Percentiles rank a stretch among this genome's conserved stretches.
Conservation (phyloP, 2,329 filamentous ascomycete species). For the Aureobasidium sp. region DNA sequence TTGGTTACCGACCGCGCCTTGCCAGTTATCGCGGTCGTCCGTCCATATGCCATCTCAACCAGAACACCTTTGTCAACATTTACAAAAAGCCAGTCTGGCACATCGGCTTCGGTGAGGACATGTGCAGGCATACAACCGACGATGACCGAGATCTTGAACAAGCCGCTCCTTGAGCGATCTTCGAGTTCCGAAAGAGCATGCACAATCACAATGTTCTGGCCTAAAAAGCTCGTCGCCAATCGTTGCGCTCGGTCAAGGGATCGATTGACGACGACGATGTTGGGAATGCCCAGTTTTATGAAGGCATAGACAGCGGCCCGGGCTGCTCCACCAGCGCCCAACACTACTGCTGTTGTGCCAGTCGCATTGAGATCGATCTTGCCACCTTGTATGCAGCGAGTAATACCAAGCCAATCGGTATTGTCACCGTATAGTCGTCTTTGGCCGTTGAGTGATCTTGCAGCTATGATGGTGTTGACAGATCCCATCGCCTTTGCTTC, state of each 20-base stretch:
- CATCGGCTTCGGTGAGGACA: not conserved
- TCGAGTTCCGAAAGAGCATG: not conserved
- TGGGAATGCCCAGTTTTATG: not conserved
- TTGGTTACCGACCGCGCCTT: not conserved
- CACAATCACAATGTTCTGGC: not conserved
- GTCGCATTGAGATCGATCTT: not conserved
- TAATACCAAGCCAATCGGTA: slow-evolving; percentile 2
- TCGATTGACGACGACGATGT: not conserved
- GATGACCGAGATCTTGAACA: not conserved
- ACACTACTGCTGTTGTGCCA: not conserved
- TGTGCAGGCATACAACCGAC: not conserved
- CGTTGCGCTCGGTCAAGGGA: not conserved
- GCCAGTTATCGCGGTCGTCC: not conserved
- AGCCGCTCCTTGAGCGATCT: not conserved
- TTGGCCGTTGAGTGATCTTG: not conserved
- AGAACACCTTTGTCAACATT: not conserved
- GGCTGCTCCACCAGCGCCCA: slow-evolving; percentile 2
- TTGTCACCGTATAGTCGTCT: not conserved
- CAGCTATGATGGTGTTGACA: not conserved
- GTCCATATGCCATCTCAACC: not conserved
- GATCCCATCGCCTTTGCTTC: not conserved
- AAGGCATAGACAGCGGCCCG: not conserved
- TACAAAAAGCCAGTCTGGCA: not conserved
- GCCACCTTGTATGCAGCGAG: not conserved
- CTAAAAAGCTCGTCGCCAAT: not conserved